Evolutionary conservation across 2,329 filamentous ascomycete genomes (phyloP), one percentile per base, ranked within the genome.

Genomic region (Cryphonectria naterciae): DNA sequence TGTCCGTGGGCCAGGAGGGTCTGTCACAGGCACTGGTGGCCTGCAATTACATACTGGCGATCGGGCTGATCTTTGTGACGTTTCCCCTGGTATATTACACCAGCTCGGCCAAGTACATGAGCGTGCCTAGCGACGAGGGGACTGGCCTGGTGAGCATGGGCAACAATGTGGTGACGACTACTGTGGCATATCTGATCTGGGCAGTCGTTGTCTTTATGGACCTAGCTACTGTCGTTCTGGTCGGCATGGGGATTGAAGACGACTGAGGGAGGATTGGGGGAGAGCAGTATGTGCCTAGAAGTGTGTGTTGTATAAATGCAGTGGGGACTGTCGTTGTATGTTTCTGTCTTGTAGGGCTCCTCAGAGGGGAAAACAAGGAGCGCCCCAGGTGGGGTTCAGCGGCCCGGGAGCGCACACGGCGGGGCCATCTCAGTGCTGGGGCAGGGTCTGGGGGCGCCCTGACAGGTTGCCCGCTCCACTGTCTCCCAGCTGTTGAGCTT

Each of bases 21-120:
- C 69, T 80, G 22, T 74, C 73, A 32, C 68, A 74, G 7, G 76
- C 77, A 11, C 68, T 79, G 58, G 75, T 78, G 25, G 77, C 74
- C 11, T 75, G 76, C 72, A 77, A 78, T 35, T 76, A 77, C 41
- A 65, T 77, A 8, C 72, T 79, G 64, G 75, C 77, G 22, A 74
- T 77, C 17, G 77, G 74, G 37, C 70, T 79, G 41, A 76, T 77
- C 37, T 78, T 79, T 68, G 74, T 78, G 28, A 78, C 76, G 52
- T 75, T 74, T 7, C 77, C 77, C 35, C 68, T 79, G 49, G 74
- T 79, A 22, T 79, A 74, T 63, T 78, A 78, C 67, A 79, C 77
- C 13, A 75, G 76, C 54, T 65, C 69, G 54, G 71, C 74, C 54
- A 74, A 73, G 68, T 78, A 75, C 66, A 79, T 79, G 78, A 74